A percentile compares a stretch with the other conserved stretches of the same genome.
phyloP scores from a whole-genome alignment of 139 green algal genomes.

The Coccomyxa sp. region DNA sequence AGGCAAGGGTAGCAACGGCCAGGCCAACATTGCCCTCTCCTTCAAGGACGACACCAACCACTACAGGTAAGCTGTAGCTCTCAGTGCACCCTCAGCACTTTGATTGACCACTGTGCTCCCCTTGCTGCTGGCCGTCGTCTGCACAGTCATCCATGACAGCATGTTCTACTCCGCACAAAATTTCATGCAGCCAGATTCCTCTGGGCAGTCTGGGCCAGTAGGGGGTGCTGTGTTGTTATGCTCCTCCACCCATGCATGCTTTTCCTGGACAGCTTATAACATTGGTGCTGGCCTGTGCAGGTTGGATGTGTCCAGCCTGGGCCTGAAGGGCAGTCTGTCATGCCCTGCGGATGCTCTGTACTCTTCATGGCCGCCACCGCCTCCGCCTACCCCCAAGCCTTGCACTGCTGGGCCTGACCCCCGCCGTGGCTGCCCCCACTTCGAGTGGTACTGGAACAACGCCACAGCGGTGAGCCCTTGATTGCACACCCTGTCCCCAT shows the following conservation, averaged over 20 bases:
- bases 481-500: no score
- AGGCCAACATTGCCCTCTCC: neutral
- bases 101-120: no score
- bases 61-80: neutral
- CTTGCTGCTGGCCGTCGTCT: no score
- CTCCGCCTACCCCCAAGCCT: neutral
- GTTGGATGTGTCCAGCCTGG: slow-evolving; percentile 3
- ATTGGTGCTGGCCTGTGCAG: no score
- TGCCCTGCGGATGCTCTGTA: neutral
- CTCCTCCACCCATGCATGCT: no score
- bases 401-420: neutral
- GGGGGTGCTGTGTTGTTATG: no score
- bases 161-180: no score
- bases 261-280: no score
- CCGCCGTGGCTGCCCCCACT: neutral
- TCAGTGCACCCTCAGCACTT: no score
- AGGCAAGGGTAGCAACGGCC: neutral
- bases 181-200: no score
- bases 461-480: neutral
- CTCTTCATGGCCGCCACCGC: neutral
- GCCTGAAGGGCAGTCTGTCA: neutral
- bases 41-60: slow-evolving; percentile 7
- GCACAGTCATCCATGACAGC: no score
- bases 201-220: no score
- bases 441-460: slow-evolving; percentile 6